Percentiles rank a stretch among this genome's conserved stretches.
Conservation (phyloP, 140 eudicot genomes). For the Senecio squalidus region DNA sequence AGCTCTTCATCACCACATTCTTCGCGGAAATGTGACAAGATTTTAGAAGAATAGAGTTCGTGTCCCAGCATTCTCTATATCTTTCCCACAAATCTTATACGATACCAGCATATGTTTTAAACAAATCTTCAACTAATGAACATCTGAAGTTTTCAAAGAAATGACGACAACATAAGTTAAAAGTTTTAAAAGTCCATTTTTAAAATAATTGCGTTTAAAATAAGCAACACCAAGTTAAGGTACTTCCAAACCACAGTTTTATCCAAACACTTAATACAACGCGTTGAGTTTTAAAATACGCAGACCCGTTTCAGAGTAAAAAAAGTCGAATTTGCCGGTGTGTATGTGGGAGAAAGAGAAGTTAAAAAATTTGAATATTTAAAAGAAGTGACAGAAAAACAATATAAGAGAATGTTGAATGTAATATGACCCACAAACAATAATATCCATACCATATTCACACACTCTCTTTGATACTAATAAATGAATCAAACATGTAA, state of each 20-base stretch:
- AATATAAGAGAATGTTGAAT: conserved; percentile 51
- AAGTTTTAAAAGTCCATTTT: not conserved
- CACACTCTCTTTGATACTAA: conserved; percentile 43
- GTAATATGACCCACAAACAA: conserved; percentile 31
- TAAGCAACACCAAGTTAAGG: too few relatives aligned
- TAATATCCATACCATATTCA: conserved; percentile 37
- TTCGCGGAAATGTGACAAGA: conserved; percentile 55
- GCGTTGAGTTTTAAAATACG: too few relatives aligned
- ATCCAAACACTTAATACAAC: too few relatives aligned
- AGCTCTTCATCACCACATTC: conserved; percentile 73
- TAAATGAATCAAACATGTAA: conserved; percentile 42
- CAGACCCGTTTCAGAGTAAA: conserved; percentile 19
- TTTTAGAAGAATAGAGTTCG: conserved; percentile 49
- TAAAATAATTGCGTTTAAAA: too few relatives aligned
- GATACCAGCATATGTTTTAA: not conserved
- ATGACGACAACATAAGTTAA: conserved; percentile 1
- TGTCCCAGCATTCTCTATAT: conserved; percentile 49
- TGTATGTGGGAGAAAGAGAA: not conserved
- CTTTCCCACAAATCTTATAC: conserved; percentile 11
- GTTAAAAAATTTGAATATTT: conserved; percentile 13
- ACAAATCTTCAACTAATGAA: conserved; percentile 14
- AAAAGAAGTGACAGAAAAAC: conserved; percentile 39
- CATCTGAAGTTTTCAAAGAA: not conserved
- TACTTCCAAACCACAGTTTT: too few relatives aligned
- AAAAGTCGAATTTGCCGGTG: conserved; percentile 11